phyloP scores from a whole-genome alignment of 208 protist species.

The Leishmania aethiopica region DNA sequence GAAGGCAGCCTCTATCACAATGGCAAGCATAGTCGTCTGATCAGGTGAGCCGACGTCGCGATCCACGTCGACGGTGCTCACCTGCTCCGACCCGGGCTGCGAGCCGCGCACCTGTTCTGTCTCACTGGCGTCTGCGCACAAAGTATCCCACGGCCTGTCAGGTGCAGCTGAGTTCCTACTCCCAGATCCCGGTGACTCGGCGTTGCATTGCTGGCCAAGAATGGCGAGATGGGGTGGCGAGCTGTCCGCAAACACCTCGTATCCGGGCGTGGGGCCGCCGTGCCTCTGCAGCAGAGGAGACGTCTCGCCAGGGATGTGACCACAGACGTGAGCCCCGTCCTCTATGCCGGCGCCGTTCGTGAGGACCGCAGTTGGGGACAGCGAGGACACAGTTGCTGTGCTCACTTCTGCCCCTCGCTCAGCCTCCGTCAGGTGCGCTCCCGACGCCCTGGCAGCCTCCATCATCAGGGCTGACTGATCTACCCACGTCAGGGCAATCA shows the following conservation, averaged over 20 bases:
- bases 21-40: conserved; percentile 65
- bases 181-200: neutral
- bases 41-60: conserved; percentile 73
- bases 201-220: neutral
- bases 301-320: conserved; percentile 9
- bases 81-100: neutral
- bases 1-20: conserved; percentile 65
- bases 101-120: neutral
- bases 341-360: neutral
- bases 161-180: too few species aligned
- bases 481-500: conserved; percentile 57
- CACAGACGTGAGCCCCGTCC: neutral
- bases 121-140: neutral
- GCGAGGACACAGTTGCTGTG: neutral
- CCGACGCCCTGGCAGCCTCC: conserved; percentile 14
- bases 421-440: conserved; percentile 4
- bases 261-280: conserved; percentile 2
- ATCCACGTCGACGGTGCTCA: conserved; percentile 38
- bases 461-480: conserved; percentile 42
- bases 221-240: neutral
- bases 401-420: neutral
- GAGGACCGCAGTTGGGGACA: neutral
- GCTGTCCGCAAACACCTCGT: conserved; percentile 23
- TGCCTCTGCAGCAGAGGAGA: conserved; percentile 18
- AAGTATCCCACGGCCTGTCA: neutral